Percentiles rank a stretch among this genome's conserved stretches.
These are phyloP conservation scores for Dactylellina parvicollis DNA, from an alignment of 2,329 filamentous ascomycete genomes.

Conservation along the genomic window DNA sequence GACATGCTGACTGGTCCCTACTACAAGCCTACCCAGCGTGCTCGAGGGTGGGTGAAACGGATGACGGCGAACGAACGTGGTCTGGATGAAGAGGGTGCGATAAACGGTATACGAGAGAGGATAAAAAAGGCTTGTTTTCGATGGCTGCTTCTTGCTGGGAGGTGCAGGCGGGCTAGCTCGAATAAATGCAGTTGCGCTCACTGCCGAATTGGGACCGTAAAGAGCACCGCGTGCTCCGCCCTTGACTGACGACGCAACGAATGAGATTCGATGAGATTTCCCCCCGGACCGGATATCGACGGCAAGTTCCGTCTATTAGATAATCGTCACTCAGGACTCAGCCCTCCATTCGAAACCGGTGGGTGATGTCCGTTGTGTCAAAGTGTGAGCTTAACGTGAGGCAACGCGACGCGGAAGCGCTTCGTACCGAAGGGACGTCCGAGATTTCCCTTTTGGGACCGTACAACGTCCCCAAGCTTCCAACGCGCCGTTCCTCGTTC, in stretches of 20 bases:
- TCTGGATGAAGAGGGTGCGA: no score
- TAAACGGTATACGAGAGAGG: slow-evolving; percentile 4
- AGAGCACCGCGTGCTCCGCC: slow-evolving; percentile 1
- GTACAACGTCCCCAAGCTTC: slow-evolving; percentile 35
- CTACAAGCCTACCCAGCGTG: no score
- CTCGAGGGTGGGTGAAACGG: no score
- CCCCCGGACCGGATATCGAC: no score
- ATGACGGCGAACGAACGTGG: no score
- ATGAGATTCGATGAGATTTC: no score
- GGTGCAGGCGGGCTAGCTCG: slow-evolving; percentile 15
- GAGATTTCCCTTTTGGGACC: slow-evolving; percentile 44
- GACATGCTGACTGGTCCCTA: slow-evolving; percentile 25
- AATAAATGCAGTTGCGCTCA: slow-evolving; percentile 28
- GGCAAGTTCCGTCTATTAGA: no score
- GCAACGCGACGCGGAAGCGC: background rate
- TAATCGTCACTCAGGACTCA: no score
- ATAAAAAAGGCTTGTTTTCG: background rate
- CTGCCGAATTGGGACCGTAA: slow-evolving; percentile 11
- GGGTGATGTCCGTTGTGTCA: no score
- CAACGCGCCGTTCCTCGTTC: slow-evolving; percentile 12
- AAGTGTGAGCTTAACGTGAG: no score
- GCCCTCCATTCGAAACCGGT: no score
- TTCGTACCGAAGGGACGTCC: slow-evolving; percentile 5
- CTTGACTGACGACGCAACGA: slow-evolving; percentile 27
- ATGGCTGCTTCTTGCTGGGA: background rate